A percentile compares a stretch with the other conserved stretches of the same genome.
These are phyloP conservation scores for Talaromyces thailandensis DNA, from an alignment of 495 filamentous ascomycete genomes.

Conservation along the genomic window DNA sequence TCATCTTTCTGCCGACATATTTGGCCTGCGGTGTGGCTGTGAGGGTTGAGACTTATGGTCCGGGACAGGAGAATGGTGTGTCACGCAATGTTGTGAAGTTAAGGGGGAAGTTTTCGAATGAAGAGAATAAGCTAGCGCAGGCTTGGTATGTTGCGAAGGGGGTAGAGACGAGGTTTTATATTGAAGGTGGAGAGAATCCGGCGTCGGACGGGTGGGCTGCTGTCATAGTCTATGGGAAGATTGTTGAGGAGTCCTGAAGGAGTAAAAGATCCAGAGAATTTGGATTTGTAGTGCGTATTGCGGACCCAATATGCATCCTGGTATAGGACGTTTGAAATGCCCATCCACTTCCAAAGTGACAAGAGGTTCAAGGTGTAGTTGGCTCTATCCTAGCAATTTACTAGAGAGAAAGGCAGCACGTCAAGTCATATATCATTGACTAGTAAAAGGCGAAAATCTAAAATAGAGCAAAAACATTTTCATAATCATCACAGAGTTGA, in stretches of 20 bases:
- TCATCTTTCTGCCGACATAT: background rate
- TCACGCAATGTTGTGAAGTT: background rate
- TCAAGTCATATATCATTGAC: background rate
- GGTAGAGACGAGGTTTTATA: background rate
- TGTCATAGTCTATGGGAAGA: background rate
- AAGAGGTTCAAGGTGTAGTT: background rate
- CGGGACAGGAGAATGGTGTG: background rate
- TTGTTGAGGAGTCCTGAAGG: background rate
- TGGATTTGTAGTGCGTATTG: background rate
- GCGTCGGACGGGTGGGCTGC: background rate
- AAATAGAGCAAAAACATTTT: background rate
- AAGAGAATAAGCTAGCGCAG: background rate
- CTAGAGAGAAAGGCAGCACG: background rate
- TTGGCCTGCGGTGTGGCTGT: background rate
- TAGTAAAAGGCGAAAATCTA: background rate
- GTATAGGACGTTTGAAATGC: no score
- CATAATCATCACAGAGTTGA: background rate
- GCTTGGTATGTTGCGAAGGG: background rate
- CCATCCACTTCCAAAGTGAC: no score
- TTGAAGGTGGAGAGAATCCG: background rate
- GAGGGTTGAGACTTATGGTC: background rate
- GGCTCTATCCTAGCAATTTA: background rate
- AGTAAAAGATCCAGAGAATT: background rate
- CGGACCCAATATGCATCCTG: no score
- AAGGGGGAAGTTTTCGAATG: background rate